A percentile compares a stretch with the other conserved stretches of the same genome.
Evolutionary conservation across 202 grass and related monocot species (phyloP).

Genomic region (Setaria italica): DNA sequence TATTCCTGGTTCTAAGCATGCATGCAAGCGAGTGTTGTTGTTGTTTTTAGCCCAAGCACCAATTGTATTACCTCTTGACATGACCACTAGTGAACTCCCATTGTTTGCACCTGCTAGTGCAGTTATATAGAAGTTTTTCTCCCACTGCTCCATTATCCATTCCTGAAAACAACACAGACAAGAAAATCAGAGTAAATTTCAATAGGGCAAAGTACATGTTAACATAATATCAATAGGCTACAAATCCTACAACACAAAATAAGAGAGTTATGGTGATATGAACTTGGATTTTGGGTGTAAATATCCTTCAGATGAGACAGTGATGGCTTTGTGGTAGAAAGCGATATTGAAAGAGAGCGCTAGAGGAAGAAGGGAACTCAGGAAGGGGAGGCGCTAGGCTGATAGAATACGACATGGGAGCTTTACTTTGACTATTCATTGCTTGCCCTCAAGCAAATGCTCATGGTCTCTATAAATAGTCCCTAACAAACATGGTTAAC

Average conservation of each 20-base stretch:
- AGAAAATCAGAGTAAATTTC: conserved; percentile 32
- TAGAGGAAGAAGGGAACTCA: not conserved
- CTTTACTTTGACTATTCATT: not conserved
- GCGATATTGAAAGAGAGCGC: not conserved
- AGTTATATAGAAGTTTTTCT: conserved; percentile 94
- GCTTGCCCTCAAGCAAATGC: not conserved
- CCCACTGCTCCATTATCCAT: conserved; percentile 99
- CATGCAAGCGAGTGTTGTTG: not conserved
- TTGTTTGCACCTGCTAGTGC: conserved; percentile 79
- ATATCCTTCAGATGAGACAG: not conserved
- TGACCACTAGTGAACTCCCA: conserved; percentile 85
- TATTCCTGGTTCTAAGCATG: conserved; percentile 25
- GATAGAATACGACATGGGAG: not conserved
- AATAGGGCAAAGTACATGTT: not conserved
- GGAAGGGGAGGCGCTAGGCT: not conserved
- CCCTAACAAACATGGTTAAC: not conserved
- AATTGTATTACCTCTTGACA: conserved; percentile 82
- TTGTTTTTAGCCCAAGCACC: not conserved
- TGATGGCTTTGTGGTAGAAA: not conserved
- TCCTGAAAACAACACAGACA: conserved; percentile 55
- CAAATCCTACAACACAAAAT: not conserved
- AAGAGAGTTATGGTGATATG: not conserved
- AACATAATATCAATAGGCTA: conserved; percentile 6
- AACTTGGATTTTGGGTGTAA: not conserved
- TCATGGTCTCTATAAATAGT: not conserved